Evolutionary conservation across 78 protist species (phyloP).

Genomic region (Mastigamoeba balamuthi): DNA sequence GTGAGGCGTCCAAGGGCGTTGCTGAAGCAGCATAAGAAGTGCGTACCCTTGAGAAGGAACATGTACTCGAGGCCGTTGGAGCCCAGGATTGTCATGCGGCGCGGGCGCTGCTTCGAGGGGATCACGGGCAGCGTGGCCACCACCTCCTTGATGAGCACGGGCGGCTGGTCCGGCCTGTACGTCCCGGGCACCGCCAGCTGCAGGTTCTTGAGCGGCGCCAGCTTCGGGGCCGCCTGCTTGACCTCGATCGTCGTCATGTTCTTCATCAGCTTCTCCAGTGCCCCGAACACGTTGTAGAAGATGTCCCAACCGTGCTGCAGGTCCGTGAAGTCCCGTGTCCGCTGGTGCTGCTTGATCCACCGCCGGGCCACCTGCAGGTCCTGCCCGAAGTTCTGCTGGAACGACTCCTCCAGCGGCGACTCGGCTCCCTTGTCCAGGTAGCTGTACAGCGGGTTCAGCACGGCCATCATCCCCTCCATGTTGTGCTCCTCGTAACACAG

Average conservation of each 20-base stretch:
- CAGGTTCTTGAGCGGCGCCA: constrained; percentile 13
- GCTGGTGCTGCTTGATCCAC: constrained; percentile 53
- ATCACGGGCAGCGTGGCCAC: constrained; percentile 40
- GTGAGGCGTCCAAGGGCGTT: too few species aligned
- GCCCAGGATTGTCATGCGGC: constrained; percentile 57
- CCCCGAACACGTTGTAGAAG: constrained; percentile 54
- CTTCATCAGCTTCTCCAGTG: constrained; percentile 5
- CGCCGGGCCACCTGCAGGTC: constrained; percentile 75
- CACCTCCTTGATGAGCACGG: constrained; percentile 21
- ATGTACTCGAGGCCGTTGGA: constrained; percentile 37
- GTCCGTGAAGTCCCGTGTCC: constrained; percentile 18
- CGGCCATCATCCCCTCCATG: constrained; percentile 75
- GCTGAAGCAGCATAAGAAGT: too few species aligned
- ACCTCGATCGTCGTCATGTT: constrained; percentile 30
- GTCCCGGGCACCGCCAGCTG: constrained; percentile 82
- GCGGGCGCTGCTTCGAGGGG: constrained; percentile 86
- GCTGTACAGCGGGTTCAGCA: constrained; percentile 80
- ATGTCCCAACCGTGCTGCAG: constrained; percentile 53
- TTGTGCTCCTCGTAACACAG: constrained; percentile 79
- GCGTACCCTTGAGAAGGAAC: constrained; percentile 75
- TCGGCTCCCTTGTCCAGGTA: constrained; percentile 47
- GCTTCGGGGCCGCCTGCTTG: constrained; percentile 36
- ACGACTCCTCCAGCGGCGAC: constrained; percentile 1
- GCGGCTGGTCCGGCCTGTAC: background rate
- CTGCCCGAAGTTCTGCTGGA: constrained; percentile 75